Conservation (phyloP, 768 basidiomycete species). For the Xerocomellus amylosporus region DNA sequence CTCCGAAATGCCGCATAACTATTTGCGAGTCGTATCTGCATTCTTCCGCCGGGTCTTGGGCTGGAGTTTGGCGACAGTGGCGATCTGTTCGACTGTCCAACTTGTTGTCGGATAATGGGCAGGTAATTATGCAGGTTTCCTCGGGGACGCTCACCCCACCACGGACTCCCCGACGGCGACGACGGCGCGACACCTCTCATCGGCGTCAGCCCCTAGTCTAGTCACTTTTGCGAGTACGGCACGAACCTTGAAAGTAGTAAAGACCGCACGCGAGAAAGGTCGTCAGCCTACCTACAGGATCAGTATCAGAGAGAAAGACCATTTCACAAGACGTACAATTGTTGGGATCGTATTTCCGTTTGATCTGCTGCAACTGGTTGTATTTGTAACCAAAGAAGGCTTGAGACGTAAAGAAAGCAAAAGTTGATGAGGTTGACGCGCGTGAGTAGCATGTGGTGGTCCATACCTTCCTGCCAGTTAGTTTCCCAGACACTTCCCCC, state of each 20-base stretch:
- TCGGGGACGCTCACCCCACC: too few relatives aligned
- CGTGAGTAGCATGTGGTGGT: too few relatives aligned
- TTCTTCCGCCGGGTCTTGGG: too few relatives aligned
- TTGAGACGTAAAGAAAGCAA: not conserved
- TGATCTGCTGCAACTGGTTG: slow-evolving; percentile 5
- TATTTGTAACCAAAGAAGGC: slow-evolving; percentile 23
- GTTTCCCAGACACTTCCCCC: slow-evolving; percentile 16
- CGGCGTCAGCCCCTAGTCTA: not conserved
- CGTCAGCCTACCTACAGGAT: not conserved
- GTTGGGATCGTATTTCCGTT: slow-evolving; percentile 11
- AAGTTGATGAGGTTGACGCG: not conserved
- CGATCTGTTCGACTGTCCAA: too few relatives aligned
- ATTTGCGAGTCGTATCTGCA: too few relatives aligned
- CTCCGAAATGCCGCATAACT: too few relatives aligned
- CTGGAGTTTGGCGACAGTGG: too few relatives aligned
- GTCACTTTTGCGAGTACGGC: not conserved
- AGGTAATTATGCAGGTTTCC: too few relatives aligned
- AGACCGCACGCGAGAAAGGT: slow-evolving; percentile 5
- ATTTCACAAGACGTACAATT: slow-evolving; percentile 10
- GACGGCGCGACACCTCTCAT: too few relatives aligned
- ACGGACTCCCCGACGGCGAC: too few relatives aligned
- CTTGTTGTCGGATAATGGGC: too few relatives aligned
- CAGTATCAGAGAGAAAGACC: not conserved
- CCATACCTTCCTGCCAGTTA: slow-evolving; percentile 14
- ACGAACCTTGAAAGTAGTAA: slow-evolving; percentile 12